phyloP scores from a whole-genome alignment of 192 early-diverging fungal genomes.

The Entomortierella beljakovae region DNA sequence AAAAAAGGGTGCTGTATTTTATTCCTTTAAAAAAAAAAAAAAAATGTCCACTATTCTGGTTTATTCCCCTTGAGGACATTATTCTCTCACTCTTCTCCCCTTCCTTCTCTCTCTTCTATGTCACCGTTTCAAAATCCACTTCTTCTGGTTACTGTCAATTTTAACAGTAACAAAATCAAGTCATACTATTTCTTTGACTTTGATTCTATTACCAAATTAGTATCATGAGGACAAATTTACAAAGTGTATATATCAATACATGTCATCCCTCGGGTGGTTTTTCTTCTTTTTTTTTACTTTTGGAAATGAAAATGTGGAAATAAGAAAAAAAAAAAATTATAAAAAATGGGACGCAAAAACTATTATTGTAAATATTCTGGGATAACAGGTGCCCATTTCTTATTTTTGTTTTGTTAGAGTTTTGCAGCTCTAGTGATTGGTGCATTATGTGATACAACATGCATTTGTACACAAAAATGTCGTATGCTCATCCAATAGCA shows the following conservation, averaged over 20 bases:
- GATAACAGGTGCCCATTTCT: neutral
- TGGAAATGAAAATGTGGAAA: neutral
- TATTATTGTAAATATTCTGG: too few relatives aligned
- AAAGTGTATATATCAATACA: too few relatives aligned
- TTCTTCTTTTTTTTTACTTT: too few relatives aligned
- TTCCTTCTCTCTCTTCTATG: neutral
- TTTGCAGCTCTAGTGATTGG: neutral
- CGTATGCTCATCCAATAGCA: neutral
- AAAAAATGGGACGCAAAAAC: too few relatives aligned
- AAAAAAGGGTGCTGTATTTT: too few relatives aligned
- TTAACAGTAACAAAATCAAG: too few relatives aligned
- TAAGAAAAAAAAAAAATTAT: too few relatives aligned
- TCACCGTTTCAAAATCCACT: neutral
- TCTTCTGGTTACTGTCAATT: too few relatives aligned
- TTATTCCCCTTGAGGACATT: conserved; percentile 1
- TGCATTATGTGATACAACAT: conserved; percentile 9
- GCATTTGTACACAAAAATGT: conserved; percentile 4
- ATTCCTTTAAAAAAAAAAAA: conserved; percentile 8
- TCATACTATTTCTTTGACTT: too few relatives aligned
- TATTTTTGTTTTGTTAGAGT: neutral
- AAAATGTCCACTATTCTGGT: neutral
- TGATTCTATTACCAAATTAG: too few relatives aligned
- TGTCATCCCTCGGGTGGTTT: too few relatives aligned
- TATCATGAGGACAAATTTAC: too few relatives aligned
- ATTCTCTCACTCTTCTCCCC: neutral